phyloP scores from a whole-genome alignment of 2,329 filamentous ascomycete species.

The Calonectria naviculata region DNA sequence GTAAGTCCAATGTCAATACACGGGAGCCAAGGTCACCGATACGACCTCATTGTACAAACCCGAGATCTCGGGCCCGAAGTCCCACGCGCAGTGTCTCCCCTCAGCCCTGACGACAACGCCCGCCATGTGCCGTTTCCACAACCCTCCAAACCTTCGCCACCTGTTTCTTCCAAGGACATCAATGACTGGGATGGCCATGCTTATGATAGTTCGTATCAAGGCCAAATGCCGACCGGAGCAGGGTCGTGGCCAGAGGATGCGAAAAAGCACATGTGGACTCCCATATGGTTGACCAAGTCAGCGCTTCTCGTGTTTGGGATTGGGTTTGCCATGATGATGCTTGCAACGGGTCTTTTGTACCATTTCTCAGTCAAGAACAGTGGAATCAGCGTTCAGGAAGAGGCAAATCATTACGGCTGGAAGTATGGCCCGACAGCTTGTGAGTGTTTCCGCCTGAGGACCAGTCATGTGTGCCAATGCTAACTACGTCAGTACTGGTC shows the following conservation, averaged over 20 bases:
- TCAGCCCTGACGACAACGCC: constrained; percentile 25
- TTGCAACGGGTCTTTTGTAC: constrained; percentile 33
- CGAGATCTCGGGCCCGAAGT: constrained; percentile 9
- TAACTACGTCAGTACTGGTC: constrained; percentile 35
- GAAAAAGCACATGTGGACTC: constrained; percentile 32
- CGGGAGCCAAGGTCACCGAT: constrained; percentile 20
- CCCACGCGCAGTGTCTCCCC: constrained; percentile 11
- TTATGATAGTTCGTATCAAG: neutral
- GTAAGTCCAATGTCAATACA: constrained; percentile 17
- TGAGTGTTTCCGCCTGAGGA: constrained; percentile 13
- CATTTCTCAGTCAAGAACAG: constrained; percentile 32
- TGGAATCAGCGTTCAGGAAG: constrained; percentile 32
- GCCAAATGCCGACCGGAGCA: neutral
- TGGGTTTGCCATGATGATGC: constrained; percentile 31
- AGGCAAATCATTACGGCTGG: constrained; percentile 34
- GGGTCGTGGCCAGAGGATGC: constrained; percentile 19
- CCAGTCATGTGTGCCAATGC: neutral
- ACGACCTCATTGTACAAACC: constrained; percentile 20
- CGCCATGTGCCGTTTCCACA: constrained; percentile 1
- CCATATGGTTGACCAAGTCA: constrained; percentile 30
- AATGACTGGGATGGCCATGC: constrained; percentile 1
- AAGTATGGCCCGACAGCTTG: constrained; percentile 38
- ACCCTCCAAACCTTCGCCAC: neutral
- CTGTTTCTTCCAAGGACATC: constrained; percentile 7
- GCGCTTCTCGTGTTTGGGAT: constrained; percentile 30